These are phyloP conservation scores for Candida corydali DNA, from an alignment of 805 yeast species.

Conservation along the genomic window DNA sequence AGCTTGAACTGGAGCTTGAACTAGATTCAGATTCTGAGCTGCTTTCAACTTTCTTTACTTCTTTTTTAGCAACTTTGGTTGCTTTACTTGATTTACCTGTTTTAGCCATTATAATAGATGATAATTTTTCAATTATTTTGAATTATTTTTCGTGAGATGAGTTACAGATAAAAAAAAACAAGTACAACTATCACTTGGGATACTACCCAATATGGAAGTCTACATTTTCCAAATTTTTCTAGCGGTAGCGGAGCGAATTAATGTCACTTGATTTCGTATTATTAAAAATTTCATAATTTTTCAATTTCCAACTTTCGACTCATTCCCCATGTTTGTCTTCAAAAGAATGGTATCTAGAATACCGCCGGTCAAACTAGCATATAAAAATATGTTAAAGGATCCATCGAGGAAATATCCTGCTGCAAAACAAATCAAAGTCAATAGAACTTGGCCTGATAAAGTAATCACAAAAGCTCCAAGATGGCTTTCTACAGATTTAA, in stretches of 20 bases:
- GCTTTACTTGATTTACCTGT: constrained; percentile 20
- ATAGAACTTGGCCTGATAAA: constrained; percentile 71
- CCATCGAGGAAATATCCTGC: constrained; percentile 62
- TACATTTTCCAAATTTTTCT: not conserved
- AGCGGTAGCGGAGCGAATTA: not conserved
- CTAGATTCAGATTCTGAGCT: constrained; percentile 14
- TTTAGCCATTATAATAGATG: constrained; percentile 34
- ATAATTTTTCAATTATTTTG: not conserved
- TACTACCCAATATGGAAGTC: constrained; percentile 1
- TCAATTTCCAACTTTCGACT: too few relatives aligned
- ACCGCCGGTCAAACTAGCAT: constrained; percentile 15
- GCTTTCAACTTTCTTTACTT: constrained; percentile 14
- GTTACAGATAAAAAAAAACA: constrained; percentile 4
- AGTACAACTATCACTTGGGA: too few relatives aligned
- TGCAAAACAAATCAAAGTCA: constrained; percentile 44
- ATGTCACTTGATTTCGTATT: too few relatives aligned
- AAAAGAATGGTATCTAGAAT: constrained; percentile 19
- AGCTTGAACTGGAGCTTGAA: not conserved
- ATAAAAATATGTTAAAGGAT: constrained; percentile 55
- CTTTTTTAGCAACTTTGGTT: constrained; percentile 15
- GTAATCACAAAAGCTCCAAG: constrained; percentile 68
- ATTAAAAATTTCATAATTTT: too few relatives aligned
- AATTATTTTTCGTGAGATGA: constrained; percentile 9
- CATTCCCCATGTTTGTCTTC: constrained; percentile 12
- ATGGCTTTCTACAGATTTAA: constrained; percentile 75